Base-by-base conservation (phyloP, 495 filamentous ascomycete genomes). In the Xylaria bambusicola region DNA sequence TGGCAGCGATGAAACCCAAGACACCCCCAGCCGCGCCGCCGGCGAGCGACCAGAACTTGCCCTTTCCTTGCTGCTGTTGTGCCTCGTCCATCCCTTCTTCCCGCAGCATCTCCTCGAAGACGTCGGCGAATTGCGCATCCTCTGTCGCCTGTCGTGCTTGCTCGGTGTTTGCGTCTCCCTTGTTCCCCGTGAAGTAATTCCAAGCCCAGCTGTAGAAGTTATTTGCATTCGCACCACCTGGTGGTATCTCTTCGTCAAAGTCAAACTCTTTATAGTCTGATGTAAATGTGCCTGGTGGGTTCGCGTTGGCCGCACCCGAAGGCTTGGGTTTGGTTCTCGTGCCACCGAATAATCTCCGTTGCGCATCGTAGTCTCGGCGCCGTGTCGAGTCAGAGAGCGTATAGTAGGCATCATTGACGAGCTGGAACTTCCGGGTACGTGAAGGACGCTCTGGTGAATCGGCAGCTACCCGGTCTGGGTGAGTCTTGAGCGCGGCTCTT, bases 341-440 rank as follows among this genome's bases (percentile, higher is more conserved):
- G 50, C 57, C 62, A 60, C 53, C 58, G 51, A 67, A 77, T 18
- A 72, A 58, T 20, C 63, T 68, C 48, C 91, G 87, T 40, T 88
- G 82, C 44, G 84, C 79, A 69, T 98, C 93, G 76, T 98, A 98
- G 55, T 97, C 91, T 35, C 85, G 83, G n/a, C 94, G 88, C 1
- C 95, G 85, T 6, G 74, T 63, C 3, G 86, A 66, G 69, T 98
- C 92, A 0, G 88, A 92, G 40, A 98, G 88, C 21, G 92, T 95
- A 71, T 92, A 98, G 80, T 98, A 98, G 66, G 94, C 94, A 73
- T 98, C 94, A 77, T 97, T 98, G 66, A 98, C 89, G 59, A 90
- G 84, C 72, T 98, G 94, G 79, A 98, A 98, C 71, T 88, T 88
- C 64, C 87, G 86, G 6, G 94, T 98, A 61, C 93, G 87, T 2